Conservation (phyloP, 306 rosid genomes). For the Malus asiatica region DNA sequence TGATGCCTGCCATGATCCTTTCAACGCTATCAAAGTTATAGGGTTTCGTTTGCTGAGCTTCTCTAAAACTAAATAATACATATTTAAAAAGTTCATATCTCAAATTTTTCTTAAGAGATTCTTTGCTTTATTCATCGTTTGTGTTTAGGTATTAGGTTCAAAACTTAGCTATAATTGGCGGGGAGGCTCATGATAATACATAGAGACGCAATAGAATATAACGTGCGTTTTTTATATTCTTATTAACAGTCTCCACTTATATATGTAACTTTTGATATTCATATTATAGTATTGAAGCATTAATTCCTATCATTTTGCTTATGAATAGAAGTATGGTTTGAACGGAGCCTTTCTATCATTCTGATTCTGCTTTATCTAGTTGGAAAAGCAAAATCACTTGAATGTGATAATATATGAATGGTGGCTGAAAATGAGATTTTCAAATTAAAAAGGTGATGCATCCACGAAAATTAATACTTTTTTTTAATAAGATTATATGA, state of each 20-base stretch:
- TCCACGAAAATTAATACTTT: background rate
- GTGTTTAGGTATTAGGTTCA: background rate
- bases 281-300: background rate
- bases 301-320: background rate
- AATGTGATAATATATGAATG: background rate
- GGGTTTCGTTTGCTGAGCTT: constrained; percentile 15
- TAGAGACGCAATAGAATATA: background rate
- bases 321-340: background rate
- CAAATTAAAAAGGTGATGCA: background rate
- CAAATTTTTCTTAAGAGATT: background rate
- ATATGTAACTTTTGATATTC: background rate
- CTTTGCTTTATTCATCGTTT: background rate
- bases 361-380: background rate
- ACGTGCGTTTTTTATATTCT: background rate
- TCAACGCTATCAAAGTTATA: background rate
- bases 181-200: background rate
- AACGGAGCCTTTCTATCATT: background rate
- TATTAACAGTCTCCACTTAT: background rate
- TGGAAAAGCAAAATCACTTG: background rate
- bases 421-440: background rate
- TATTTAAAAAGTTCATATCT: background rate
- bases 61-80: background rate
- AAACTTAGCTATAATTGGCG: background rate
- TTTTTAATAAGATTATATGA: background rate
- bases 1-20: background rate